A percentile compares a stretch with the other conserved stretches of the same genome.
phyloP scores from a whole-genome alignment of 192 early-diverging fungal species.

The Linderina pennispora region DNA sequence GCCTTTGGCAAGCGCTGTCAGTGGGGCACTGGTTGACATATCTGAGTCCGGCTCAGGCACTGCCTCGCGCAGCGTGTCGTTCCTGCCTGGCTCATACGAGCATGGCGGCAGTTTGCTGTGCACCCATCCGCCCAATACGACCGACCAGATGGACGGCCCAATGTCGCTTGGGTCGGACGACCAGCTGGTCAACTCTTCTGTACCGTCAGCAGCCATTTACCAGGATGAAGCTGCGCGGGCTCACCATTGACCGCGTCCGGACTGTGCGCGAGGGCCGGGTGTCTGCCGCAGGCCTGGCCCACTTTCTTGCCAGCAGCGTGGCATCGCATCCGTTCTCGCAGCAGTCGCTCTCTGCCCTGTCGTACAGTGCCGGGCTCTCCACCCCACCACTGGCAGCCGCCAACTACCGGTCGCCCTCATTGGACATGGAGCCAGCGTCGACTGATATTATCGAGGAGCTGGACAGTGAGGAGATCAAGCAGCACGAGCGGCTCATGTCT shows the following conservation, averaged over 20 bases:
- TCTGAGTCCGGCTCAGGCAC: not conserved
- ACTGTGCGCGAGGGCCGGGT: not conserved
- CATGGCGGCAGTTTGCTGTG: not conserved
- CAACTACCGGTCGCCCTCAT: no score
- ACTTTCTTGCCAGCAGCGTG: not conserved
- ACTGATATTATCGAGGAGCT: constrained; percentile 18
- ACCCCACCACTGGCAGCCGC: not conserved
- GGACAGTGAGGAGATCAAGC: constrained; percentile 33
- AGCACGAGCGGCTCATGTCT: constrained; percentile 41
- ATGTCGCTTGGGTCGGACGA: no score
- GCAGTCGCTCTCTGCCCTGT: not conserved
- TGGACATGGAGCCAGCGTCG: constrained; percentile 1
- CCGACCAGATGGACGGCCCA: no score
- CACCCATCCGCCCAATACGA: not conserved
- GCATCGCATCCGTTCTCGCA: not conserved
- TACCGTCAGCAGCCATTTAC: no score
- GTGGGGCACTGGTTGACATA: not conserved
- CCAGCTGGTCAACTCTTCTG: no score
- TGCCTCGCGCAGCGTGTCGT: not conserved
- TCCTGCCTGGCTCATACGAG: not conserved
- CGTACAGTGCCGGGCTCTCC: not conserved
- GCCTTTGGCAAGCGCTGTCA: no score
- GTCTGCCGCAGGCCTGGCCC: not conserved
- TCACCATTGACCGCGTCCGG: not conserved
- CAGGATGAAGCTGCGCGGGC: not conserved